A percentile compares a stretch with the other conserved stretches of the same genome.
These are phyloP conservation scores for Helianthus tuberosus DNA, from an alignment of 129 eudicot genomes.

Conservation along the genomic window DNA sequence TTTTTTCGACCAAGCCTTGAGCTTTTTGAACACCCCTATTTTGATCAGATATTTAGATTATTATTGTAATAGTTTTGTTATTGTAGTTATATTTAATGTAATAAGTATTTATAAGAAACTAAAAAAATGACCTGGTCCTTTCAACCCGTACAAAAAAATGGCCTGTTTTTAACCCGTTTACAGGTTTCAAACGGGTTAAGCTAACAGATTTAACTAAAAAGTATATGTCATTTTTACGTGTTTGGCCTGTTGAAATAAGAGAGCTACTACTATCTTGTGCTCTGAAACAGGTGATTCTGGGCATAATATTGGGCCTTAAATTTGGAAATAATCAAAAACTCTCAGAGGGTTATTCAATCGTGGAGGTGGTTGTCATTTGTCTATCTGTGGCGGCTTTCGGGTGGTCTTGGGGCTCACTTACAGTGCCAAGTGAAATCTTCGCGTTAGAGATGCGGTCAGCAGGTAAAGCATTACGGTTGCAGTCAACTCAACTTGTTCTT, in stretches of 20 bases:
- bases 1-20: too few species aligned
- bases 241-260: too few species aligned
- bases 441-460: slow-evolving; percentile 89
- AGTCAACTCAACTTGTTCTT: slow-evolving; percentile 82
- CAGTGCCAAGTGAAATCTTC: slow-evolving; percentile 94
- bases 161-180: too few species aligned
- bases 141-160: too few species aligned
- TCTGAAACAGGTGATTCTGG: slow-evolving; percentile 65
- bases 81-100: too few species aligned
- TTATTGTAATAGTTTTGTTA: too few species aligned
- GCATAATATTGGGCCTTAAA: slow-evolving; percentile 73
- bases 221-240: too few species aligned
- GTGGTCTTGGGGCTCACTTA: slow-evolving; percentile 97
- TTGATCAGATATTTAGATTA: too few species aligned
- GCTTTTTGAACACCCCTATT: too few species aligned
- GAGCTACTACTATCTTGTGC: neutral
- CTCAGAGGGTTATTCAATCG: slow-evolving; percentile 51
- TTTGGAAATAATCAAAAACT: slow-evolving; percentile 63
- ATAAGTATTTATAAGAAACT: too few species aligned
- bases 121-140: too few species aligned
- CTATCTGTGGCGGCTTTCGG: slow-evolving; percentile 93
- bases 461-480: slow-evolving; percentile 94
- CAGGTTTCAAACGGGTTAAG: too few species aligned
- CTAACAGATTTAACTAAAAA: neutral
- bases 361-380: slow-evolving; percentile 77